These are phyloP conservation scores for Closterium sp. DNA, from an alignment of 139 green algal genomes.

Conservation along the genomic window DNA sequence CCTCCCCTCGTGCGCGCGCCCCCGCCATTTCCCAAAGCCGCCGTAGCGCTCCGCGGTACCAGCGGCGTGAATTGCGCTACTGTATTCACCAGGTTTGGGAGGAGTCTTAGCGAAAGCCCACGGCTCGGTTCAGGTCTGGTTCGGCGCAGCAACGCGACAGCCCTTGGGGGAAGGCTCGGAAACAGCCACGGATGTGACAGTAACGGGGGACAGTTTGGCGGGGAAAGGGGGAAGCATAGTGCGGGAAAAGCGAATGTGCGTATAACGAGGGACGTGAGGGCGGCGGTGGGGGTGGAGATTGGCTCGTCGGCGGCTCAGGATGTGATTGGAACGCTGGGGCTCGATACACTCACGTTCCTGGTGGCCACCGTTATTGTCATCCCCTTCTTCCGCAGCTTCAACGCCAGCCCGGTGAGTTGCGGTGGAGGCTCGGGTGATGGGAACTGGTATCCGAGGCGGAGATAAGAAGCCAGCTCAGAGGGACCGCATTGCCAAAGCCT, in stretches of 20 bases:
- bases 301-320: conserved; percentile 18
- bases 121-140: not conserved
- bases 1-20: no score
- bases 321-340: conserved; percentile 60
- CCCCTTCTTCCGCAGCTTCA: conserved; percentile 82
- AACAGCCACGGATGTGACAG: not conserved
- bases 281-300: not conserved
- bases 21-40: no score
- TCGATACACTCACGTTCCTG: conserved; percentile 88
- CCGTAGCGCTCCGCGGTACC: no score
- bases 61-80: not conserved
- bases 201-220: not conserved
- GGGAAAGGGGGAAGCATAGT: not conserved
- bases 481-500: no score
- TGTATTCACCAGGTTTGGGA: not conserved
- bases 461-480: no score
- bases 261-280: not conserved
- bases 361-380: conserved; percentile 85
- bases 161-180: not conserved
- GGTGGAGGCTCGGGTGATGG: not conserved
- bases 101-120: not conserved
- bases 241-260: not conserved
- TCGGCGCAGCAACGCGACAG: not conserved
- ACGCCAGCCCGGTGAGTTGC: conserved; percentile 72
- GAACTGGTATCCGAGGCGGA: not conserved